phyloP scores from a whole-genome alignment of 139 green algal genomes.

The Coelastrella sp. region DNA sequence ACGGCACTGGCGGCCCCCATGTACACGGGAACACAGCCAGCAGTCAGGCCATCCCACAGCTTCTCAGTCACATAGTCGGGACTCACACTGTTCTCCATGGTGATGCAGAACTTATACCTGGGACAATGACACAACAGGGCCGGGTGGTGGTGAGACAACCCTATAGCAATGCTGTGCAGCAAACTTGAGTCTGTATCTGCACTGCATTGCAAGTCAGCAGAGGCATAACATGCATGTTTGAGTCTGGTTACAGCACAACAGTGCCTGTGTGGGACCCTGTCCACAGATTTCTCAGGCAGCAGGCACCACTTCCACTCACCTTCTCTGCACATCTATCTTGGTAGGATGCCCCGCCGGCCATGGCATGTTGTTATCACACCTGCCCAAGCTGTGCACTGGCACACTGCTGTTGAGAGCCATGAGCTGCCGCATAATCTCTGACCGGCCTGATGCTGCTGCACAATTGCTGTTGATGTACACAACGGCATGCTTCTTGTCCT shows the following conservation, averaged over 20 bases:
- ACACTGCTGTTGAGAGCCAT: not conserved
- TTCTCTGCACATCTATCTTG: not conserved
- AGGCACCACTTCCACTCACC: not conserved
- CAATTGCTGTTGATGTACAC: constrained; percentile 44
- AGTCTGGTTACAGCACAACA: too few species aligned
- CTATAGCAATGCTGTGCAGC: too few species aligned
- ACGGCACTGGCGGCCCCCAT: not conserved
- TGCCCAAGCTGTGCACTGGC: constrained; percentile 25
- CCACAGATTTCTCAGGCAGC: not conserved
- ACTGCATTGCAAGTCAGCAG: too few species aligned
- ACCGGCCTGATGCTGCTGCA: not conserved
- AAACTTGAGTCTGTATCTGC: too few species aligned
- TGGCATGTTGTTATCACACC: not conserved
- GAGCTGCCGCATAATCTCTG: not conserved
- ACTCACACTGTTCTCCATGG: constrained; percentile 20
- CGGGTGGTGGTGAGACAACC: too few species aligned
- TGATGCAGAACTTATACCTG: constrained; percentile 45
- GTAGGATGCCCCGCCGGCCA: not conserved
- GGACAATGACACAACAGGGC: not conserved
- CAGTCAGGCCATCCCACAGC: constrained; percentile 20
- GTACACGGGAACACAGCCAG: constrained; percentile 31
- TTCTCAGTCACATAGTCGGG: constrained; percentile 30
- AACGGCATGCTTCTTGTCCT: constrained; percentile 14
- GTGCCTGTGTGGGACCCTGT: not conserved
- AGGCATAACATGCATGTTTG: too few species aligned